These are phyloP conservation scores for Aphanocladium album DNA, from an alignment of 2,329 filamentous ascomycete species.

Conservation along the genomic window DNA sequence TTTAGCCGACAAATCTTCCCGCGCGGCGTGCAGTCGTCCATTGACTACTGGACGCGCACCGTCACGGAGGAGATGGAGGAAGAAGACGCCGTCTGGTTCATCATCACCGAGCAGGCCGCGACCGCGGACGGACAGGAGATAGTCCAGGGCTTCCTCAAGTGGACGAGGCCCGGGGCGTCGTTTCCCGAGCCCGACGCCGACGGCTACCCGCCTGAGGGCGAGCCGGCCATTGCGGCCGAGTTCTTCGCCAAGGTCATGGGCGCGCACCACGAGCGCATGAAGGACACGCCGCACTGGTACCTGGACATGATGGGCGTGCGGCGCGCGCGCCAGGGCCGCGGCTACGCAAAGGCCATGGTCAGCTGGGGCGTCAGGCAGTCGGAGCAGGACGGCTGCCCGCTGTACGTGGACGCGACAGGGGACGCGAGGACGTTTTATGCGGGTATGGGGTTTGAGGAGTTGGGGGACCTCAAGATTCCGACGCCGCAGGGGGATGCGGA, in stretches of 20 bases:
- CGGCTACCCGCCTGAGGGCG: constrained; percentile 35
- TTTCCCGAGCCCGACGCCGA: constrained; percentile 22
- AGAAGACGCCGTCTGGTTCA: constrained; percentile 34
- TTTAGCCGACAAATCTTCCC: constrained; percentile 36
- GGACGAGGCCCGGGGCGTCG: constrained; percentile 31
- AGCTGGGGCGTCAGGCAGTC: constrained; percentile 43
- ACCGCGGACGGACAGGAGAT: constrained; percentile 23
- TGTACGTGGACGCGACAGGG: constrained; percentile 47
- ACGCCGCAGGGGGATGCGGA: constrained; percentile 27
- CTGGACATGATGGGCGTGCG: constrained; percentile 44
- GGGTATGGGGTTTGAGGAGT: constrained; percentile 40
- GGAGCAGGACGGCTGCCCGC: constrained; percentile 36
- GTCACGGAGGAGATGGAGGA: constrained; percentile 35
- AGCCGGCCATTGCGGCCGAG: constrained; percentile 28
- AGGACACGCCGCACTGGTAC: constrained; percentile 40
- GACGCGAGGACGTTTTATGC: constrained; percentile 43
- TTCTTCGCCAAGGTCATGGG: constrained; percentile 36
- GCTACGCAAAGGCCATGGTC: constrained; percentile 39
- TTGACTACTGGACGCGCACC: constrained; percentile 30
- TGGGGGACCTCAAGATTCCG: constrained; percentile 31
- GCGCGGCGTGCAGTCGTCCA: constrained; percentile 18
- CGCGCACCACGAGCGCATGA: constrained; percentile 34
- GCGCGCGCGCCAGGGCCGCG: constrained; percentile 39
- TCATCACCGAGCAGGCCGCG: constrained; percentile 35
- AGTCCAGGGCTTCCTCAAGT: constrained; percentile 44